Evolutionary conservation across 1,139 yeast species (phyloP), one percentile per base, ranked within the genome.

Genomic region (Nadsonia starkeyi-henricii): DNA sequence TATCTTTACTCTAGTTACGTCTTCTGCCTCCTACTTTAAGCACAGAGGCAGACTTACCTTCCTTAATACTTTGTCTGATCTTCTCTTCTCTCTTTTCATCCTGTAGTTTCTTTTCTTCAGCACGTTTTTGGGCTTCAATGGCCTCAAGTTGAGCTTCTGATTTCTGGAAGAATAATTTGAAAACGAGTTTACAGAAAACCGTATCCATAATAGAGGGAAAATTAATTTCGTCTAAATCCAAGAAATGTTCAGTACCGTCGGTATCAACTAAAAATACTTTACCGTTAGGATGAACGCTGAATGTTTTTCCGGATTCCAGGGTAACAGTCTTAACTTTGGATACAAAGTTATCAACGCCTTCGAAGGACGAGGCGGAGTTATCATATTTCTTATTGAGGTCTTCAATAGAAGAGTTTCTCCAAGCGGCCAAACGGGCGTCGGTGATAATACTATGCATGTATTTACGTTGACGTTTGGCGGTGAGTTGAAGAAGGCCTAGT

Each of bases 211-310:
- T 68, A 0, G 77, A 70, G 9, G 79, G 78, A 20, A 60, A 62
- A 18, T 55, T 54, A 42, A 68, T 66, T 21, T 69, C 73, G 20
- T 65, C 64, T 30, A 60, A 51, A 42, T 60, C 56, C 44, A 69
- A 54, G 37, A 66, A 62, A 33, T 64, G 59, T 49, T 68, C 67
- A 1, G 69, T 65, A n/a, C 94, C 95, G 50, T 77, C 79, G 20
- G 81, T 73, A 52, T 79, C 75, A 2, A 88, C 82, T 44, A 77
- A 56, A 55, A 88, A 81, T 41, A 72, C 69, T 59, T 77, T 79
- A 2, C 84, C 86, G 47, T 69, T 66, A 41, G 62, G 66, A 33
- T 62, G 37, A 44, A 43, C 44, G 41, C 33, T 30, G 46, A 43
- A 47, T 23, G 28, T 37, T 20, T 45, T 43, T 8, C 49, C 49